Evolutionary conservation across 495 filamentous ascomycete genomes (phyloP), one percentile per base, ranked within the genome.

Genomic region (Xylaria flabelliformis): DNA sequence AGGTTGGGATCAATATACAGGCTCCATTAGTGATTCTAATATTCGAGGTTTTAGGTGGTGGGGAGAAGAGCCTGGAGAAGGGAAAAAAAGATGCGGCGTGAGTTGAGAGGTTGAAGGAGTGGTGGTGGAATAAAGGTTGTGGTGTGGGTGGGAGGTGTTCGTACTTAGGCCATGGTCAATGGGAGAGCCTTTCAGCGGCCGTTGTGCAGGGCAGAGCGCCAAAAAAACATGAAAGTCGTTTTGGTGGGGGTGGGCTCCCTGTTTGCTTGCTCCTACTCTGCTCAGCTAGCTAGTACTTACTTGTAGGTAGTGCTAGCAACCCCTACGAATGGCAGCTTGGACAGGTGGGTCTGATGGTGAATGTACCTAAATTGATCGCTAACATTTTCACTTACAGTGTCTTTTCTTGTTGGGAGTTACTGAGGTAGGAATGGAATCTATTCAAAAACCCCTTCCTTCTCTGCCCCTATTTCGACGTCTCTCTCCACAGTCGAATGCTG

Each of bases 21-120:
- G 84, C 85, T 83, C 81, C 85, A 87, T 85, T 87, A 88, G 86
- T 83, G 87, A 85, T 85, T 86, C 82, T 82, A 78, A 76, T 82
- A 77, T 50, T 73, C 79, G 81, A 80, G 53, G 53, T 61, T 29
- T 32, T 79, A 81, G 77, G 76, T 77, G 78, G 69, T 78, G 78
- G 74, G 75, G 75, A 76, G 74, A 70, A 77, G 67, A 81, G 77
- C 80, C 75, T 79, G 76, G 80, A 78, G 77, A 79, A 80, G 75
- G 79, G 77, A 78, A 80, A 76, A 76, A 78, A 76, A 76, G 73
- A 78, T 78, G 78, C 53, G 64, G 71, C 61, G 42, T 62, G 36
- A 65, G 32, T 67, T 62, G 70, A 39, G 71, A 68, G 71, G 64
- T 73, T 61, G 48, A 73, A 69, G 64, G 64, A 73, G 56, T 51